These are phyloP conservation scores for Catunica adiposa DNA, from an alignment of 2,329 filamentous ascomycete species.

Conservation along the genomic window DNA sequence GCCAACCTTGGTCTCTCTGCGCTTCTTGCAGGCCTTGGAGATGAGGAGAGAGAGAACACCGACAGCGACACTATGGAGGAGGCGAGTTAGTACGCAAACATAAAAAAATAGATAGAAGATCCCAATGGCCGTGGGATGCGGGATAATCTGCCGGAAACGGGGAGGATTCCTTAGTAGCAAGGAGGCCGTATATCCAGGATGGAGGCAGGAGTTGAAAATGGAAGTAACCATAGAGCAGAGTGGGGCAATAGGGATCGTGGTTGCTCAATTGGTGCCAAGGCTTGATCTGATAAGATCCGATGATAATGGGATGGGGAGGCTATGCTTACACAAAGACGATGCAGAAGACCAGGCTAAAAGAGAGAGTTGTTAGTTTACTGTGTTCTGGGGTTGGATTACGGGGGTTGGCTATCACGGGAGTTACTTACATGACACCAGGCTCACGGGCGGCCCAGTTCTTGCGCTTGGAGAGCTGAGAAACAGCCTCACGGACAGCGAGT, in stretches of 20 bases:
- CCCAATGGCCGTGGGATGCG: no score
- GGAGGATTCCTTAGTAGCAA: no score
- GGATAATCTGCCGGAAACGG: no score
- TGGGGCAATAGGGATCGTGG: background rate
- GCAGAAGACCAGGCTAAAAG: constrained; percentile 24
- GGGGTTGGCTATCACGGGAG: background rate
- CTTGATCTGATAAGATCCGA: background rate
- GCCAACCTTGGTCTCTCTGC: constrained; percentile 21
- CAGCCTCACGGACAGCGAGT: constrained; percentile 24
- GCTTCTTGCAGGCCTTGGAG: constrained; percentile 21
- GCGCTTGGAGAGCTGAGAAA: constrained; percentile 26
- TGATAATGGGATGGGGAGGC: background rate
- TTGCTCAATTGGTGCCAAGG: background rate
- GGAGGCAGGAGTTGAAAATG: background rate
- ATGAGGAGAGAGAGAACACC: constrained; percentile 21
- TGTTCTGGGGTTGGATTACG: background rate
- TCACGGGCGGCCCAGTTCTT: constrained; percentile 26
- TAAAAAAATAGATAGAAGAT: no score
- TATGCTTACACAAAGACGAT: constrained; percentile 23
- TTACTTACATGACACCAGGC: constrained; percentile 23
- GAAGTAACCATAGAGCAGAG: background rate
- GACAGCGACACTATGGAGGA: constrained; percentile 20
- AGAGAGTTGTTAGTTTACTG: constrained; percentile 4
- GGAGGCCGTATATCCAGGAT: no score
- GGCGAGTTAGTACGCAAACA: constrained; percentile 14